These are phyloP conservation scores for Dothistroma pini DNA, from an alignment of 2,329 filamentous ascomycete genomes.

Conservation along the genomic window DNA sequence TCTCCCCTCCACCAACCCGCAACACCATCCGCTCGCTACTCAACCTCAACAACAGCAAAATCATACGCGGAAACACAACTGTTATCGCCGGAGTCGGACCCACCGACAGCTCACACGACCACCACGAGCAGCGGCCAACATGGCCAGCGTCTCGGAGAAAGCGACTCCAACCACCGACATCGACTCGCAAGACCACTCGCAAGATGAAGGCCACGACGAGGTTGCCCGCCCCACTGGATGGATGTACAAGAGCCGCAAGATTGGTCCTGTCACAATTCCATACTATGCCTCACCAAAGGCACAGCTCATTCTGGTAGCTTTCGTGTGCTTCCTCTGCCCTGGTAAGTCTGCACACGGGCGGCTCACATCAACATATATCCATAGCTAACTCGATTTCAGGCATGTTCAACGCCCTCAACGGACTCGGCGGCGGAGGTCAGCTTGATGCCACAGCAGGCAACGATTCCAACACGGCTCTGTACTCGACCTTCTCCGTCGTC, in stretches of 20 bases:
- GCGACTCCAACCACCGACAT: conserved; percentile 15
- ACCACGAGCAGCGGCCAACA: conserved; percentile 1
- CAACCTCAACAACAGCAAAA: not conserved
- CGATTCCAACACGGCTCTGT: conserved; percentile 66
- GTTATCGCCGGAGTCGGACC: not conserved
- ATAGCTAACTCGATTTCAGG: conserved; percentile 23
- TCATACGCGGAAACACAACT: not conserved
- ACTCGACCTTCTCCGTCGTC: conserved; percentile 66
- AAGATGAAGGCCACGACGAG: conserved; percentile 9
- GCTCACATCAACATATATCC: not conserved
- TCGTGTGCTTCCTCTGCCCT: conserved; percentile 54
- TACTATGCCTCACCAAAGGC: conserved; percentile 49
- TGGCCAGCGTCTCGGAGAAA: conserved; percentile 17
- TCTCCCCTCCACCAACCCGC: not conserved
- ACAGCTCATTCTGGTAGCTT: conserved; percentile 49
- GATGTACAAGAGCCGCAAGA: conserved; percentile 45
- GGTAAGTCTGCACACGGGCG: conserved; percentile 27
- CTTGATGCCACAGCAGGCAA: conserved; percentile 51
- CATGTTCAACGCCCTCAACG: conserved; percentile 53
- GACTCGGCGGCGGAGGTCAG: conserved; percentile 50
- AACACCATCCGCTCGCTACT: not conserved
- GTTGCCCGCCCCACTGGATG: conserved; percentile 39
- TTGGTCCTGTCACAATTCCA: conserved; percentile 43
- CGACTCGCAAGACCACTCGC: conserved; percentile 10
- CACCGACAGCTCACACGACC: conserved; percentile 2